phyloP scores from a whole-genome alignment of 345 rosid genomes.

The Brassica juncea region DNA sequence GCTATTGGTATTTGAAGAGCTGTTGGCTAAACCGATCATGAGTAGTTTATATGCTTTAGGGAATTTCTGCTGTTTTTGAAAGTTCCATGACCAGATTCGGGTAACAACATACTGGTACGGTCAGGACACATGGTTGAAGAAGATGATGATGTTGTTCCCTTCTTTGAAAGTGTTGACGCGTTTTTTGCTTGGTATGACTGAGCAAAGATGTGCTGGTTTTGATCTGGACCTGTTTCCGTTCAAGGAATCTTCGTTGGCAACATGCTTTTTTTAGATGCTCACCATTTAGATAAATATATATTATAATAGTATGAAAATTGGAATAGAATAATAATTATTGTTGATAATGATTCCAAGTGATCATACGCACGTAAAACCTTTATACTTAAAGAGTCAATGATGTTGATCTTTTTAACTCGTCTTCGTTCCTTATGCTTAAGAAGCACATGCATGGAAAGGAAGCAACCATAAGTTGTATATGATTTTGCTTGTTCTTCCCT shows the following conservation, averaged over 20 bases:
- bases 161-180: constrained; percentile 17
- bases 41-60: background rate
- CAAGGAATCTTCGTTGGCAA: constrained; percentile 38
- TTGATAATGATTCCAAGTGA: constrained; percentile 32
- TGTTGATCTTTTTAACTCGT: constrained; percentile 22
- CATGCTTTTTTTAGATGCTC: constrained; percentile 12
- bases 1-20: constrained; percentile 5
- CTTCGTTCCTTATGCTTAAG: background rate
- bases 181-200: constrained; percentile 13
- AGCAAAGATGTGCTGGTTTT: constrained; percentile 32
- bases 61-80: background rate
- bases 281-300: background rate
- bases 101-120: constrained; percentile 8
- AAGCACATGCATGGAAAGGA: constrained; percentile 29
- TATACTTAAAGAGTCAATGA: constrained; percentile 26
- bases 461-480: constrained; percentile 13
- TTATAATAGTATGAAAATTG: background rate
- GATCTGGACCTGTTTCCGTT: constrained; percentile 23
- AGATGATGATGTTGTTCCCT: constrained; percentile 15
- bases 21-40: background rate
- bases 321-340: background rate
- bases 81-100: constrained; percentile 10
- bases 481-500: background rate
- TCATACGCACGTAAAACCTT: constrained; percentile 33
- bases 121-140: constrained; percentile 12